Base-by-base conservation (phyloP, 208 protist species). In the Trypanosoma rangeli region DNA sequence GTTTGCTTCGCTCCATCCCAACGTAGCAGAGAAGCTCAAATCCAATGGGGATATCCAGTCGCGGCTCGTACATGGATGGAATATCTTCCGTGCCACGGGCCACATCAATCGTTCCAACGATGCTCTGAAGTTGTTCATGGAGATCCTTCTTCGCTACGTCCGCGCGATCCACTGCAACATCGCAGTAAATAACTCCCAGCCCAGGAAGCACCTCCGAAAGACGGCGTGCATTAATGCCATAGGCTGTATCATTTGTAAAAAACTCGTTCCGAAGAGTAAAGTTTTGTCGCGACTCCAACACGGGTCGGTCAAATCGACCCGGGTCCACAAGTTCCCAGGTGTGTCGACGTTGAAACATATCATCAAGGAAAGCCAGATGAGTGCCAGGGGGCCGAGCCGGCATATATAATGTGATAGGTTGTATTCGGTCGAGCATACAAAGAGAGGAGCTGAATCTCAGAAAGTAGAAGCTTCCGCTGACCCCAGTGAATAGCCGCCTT, bases 401-500 rank as follows among this genome's bases (percentile, higher is more conserved):
- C 95, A 74, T 98, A 98, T 12, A 99, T 86, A 73, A 98, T 96
- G 63, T 95, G 93, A 69, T 95, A 97, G 3, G 88, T 82, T 50
- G 82, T 78, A 24, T 79, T 83, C 20, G 79, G 83, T 49, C 70
- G 68, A 39, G 80, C 79, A 84, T 97, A 96, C 31, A 90, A 60
- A 37, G 81, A 86, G 10, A 99, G 82, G 44, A 99, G 87, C 80
- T 98, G 95, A 46, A 99, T 94, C 74, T 98, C 97, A 5, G 94
- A 98, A 15, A 99, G 69, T 10, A 99, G 76, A 0, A 98, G 79
- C 78, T 99, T 98, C 10, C 97, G 85, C 85, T 99, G 97, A 3
- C 97, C 97, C 96, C 97, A 99, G 78, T 99, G 97, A 22, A 96
- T 83, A 9, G 92, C 82, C 16, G 85, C 94, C 78, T 98, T 98